Evolutionary conservation across 495 filamentous ascomycete species (phyloP).

Genomic region (Daldinia decipiens): DNA sequence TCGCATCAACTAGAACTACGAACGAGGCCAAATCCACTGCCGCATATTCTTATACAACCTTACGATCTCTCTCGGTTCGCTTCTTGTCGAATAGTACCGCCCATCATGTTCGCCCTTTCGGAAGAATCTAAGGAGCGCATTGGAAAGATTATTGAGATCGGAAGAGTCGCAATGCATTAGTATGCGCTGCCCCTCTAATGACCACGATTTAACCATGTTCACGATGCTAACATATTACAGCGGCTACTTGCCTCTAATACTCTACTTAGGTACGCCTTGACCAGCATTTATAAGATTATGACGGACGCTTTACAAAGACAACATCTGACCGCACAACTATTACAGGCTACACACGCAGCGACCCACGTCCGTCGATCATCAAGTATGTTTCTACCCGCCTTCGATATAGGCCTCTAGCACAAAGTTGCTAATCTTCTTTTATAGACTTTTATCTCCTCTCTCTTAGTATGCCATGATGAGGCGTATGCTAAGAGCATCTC

Average conservation of each 20-base stretch:
- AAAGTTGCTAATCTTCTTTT: constrained; percentile 6
- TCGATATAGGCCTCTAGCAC: constrained; percentile 7
- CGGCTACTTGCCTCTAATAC: constrained; percentile 94
- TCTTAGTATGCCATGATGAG: constrained; percentile 53
- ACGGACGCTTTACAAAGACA: constrained; percentile 4
- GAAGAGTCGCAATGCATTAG: constrained; percentile 97
- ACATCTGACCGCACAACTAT: constrained; percentile 37
- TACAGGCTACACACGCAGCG: constrained; percentile 91
- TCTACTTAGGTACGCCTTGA: constrained; percentile 86
- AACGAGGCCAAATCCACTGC: background rate
- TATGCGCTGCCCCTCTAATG: constrained; percentile 54
- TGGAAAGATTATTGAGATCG: constrained; percentile 91
- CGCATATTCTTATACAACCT: background rate
- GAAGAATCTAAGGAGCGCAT: constrained; percentile 99
- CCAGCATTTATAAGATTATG: constrained; percentile 10
- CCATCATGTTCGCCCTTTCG: constrained; percentile 85
- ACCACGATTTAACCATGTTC: background rate
- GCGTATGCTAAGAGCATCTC: background rate
- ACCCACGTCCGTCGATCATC: constrained; percentile 91
- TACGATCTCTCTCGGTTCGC: background rate
- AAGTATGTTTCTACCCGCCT: constrained; percentile 65
- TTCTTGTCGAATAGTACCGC: constrained; percentile 10
- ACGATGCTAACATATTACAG: constrained; percentile 56
- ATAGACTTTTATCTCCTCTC: constrained; percentile 78
- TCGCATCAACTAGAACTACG: background rate